Evolutionary conservation across 2,329 filamentous ascomycete species (phyloP).

Genomic region (Trichophyton verrucosum): DNA sequence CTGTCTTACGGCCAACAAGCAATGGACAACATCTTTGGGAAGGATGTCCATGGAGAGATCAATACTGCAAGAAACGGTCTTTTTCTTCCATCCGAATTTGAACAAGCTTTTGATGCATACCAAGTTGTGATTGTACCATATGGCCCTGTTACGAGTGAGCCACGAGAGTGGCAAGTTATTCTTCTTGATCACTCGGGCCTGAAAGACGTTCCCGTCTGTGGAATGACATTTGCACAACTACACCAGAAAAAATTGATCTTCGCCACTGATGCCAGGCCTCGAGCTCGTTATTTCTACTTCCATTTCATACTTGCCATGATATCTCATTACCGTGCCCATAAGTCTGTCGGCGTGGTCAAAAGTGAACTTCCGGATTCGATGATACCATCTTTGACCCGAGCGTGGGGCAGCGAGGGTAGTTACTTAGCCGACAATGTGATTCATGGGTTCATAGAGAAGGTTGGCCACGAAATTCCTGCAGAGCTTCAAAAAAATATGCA

Average conservation of each 20-base stretch:
- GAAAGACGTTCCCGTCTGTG: neutral
- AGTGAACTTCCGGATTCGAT: neutral
- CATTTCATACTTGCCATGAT: neutral
- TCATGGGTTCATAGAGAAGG: neutral
- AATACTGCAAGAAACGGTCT: constrained; percentile 8
- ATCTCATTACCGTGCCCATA: too few relatives aligned
- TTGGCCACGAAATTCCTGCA: neutral
- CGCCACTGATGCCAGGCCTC: neutral
- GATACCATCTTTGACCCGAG: neutral
- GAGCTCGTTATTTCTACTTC: constrained; percentile 1
- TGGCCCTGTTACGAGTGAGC: neutral
- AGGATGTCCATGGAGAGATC: constrained; percentile 1
- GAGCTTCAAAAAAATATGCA: neutral
- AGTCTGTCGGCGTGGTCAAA: neutral
- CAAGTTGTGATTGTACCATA: neutral
- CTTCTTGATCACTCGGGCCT: neutral
- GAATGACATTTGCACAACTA: neutral
- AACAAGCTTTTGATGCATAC: neutral
- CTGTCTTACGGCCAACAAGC: neutral
- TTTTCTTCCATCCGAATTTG: neutral
- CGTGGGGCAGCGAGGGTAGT: neutral
- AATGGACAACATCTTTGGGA: constrained; percentile 9
- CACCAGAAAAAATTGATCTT: neutral
- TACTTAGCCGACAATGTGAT: neutral
- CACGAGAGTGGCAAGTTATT: neutral